Base-by-base conservation (phyloP, 331 rosid species). In the Arachis monticola region DNA sequence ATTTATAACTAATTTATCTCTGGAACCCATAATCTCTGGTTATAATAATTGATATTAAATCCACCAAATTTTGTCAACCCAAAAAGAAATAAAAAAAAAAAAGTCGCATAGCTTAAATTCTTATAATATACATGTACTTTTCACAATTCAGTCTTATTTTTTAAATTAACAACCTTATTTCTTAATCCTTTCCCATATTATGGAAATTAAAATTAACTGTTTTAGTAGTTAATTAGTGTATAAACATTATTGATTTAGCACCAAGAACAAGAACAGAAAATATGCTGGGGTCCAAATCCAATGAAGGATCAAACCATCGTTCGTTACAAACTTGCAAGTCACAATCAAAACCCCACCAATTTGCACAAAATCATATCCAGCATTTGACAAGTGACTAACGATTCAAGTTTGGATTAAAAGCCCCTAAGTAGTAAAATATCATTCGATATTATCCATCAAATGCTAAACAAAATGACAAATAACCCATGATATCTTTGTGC, bases 291-390 rank as follows among this genome's bases (percentile, higher is more conserved):
- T 4, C 40, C 40, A 35, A 35, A 2, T 0, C 6, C 1, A 53
- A 10, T 35, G 40, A 11, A 46, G 13, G 47, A 77, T 60, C n/a
- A 61, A 40, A n/a, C 70, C 81, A 51, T 11, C 14, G 32, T 44
- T 41, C 30, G 0, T 44, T 42, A 53, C 59, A 53, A 53, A 53
- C 17, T 53, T 67, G 45, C 4, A 44, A 31, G 75, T 67, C 52
- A 53, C 67, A 60, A 73, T 73, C 80, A 73, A 27, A 8, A 50
- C n/a, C 60, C 13, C 22, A 9, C 67, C 9, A 4, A 4, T 44
- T 53, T 58, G 44, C 76, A 74, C 56, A 55, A 78, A 67, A 73
- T 9, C 35, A 56, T 60, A 60, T 72, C 60, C 47, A 31, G 35
- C 60, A 45, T 11, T 30, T 72, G 79, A 66, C 70, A 66, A 58